These are phyloP conservation scores for Ustanciosporium gigantosporum DNA, from an alignment of 1,284 basidiomycete species.

Conservation along the genomic window DNA sequence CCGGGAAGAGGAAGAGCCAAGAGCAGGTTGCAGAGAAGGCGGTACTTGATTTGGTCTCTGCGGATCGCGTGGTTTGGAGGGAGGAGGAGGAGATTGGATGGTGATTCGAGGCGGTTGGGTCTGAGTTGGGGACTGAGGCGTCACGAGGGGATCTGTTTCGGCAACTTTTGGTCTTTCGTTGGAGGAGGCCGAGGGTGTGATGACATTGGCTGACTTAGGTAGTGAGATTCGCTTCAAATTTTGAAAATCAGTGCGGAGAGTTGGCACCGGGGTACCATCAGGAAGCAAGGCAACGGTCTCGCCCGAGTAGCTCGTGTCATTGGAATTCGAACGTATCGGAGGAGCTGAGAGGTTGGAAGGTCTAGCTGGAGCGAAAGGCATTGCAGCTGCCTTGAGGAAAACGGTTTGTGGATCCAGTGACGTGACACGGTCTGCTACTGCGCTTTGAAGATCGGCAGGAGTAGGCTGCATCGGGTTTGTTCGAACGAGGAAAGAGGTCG, in stretches of 20 bases:
- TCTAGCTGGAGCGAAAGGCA: constrained; percentile 14
- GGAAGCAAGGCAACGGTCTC: constrained; percentile 20
- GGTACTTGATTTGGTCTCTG: too few relatives aligned
- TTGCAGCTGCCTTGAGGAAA: constrained; percentile 24
- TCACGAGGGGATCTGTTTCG: too few relatives aligned
- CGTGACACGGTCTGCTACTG: not conserved
- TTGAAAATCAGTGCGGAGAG: constrained; percentile 37
- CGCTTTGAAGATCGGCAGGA: not conserved
- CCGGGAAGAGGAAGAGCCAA: not conserved
- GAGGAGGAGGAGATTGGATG: not conserved
- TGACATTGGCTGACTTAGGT: constrained; percentile 1
- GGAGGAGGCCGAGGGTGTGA: too few relatives aligned
- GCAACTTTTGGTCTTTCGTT: too few relatives aligned
- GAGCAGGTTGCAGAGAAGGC: not conserved
- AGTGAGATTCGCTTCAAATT: constrained; percentile 36
- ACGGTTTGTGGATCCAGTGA: not conserved
- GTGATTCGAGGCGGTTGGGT: not conserved
- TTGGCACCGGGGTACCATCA: constrained; percentile 27
- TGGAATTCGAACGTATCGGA: constrained; percentile 19
- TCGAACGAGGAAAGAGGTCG: not conserved
- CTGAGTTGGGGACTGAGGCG: not conserved
- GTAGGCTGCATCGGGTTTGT: not conserved
- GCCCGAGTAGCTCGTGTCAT: constrained; percentile 16
- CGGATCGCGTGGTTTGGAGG: too few relatives aligned
- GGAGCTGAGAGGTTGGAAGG: constrained; percentile 20